phyloP scores from a whole-genome alignment of 2,329 filamentous ascomycete genomes.

The Fusarium heterosporum region DNA sequence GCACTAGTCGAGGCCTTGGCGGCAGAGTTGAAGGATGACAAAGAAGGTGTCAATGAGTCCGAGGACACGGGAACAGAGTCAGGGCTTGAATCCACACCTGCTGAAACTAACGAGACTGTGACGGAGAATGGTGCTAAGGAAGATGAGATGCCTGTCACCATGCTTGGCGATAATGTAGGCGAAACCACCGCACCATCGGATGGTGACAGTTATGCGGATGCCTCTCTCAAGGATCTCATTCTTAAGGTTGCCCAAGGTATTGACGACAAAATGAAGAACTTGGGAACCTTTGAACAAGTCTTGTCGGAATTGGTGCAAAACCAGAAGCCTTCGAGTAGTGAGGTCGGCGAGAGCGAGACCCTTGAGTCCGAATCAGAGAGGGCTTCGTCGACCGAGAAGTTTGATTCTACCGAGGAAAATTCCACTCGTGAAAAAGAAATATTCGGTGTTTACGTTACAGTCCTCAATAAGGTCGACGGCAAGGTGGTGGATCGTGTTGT shows the following conservation, averaged over 20 bases:
- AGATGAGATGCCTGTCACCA: background rate
- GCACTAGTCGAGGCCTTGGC: conserved; percentile 63
- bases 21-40: conserved; percentile 46
- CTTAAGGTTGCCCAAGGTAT: conserved; percentile 62
- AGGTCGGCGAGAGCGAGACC: conserved; percentile 13
- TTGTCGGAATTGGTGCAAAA: conserved; percentile 60
- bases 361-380: background rate
- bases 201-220: conserved; percentile 15
- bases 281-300: conserved; percentile 64
- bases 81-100: background rate
- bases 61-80: conserved; percentile 3
- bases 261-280: conserved; percentile 55
- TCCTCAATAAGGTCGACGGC: conserved; percentile 79
- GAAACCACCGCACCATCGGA: background rate
- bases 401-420: background rate
- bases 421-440: conserved; percentile 5
- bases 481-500: conserved; percentile 70
- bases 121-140: background rate
- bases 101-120: background rate
- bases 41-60: conserved; percentile 37
- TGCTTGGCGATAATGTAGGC: background rate
- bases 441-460: conserved; percentile 76
- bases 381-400: background rate
- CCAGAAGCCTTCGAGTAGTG: conserved; percentile 48
- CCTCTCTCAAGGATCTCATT: conserved; percentile 62